phyloP scores from a whole-genome alignment of 345 rosid species.

The Atalantia buxifolia region DNA sequence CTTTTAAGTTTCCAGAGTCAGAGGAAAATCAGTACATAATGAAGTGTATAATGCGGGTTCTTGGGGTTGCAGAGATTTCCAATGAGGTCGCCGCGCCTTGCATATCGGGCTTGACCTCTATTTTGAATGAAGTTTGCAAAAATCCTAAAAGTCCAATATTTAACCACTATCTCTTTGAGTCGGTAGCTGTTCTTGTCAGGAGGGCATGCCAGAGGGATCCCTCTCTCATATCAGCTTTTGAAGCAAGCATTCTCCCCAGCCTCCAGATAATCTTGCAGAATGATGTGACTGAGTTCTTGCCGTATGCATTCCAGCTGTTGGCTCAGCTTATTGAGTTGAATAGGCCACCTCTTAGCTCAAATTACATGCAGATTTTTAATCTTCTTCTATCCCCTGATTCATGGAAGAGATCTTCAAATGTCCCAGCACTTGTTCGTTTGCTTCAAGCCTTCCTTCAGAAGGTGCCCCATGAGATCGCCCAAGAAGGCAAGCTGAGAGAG shows the following conservation, averaged over 20 bases:
- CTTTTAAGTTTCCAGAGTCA: constrained; percentile 77
- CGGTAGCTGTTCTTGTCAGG: constrained; percentile 92
- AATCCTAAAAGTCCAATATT: constrained; percentile 93
- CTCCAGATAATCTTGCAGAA: constrained; percentile 70
- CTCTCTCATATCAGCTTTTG: constrained; percentile 72
- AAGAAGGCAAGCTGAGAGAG: constrained; percentile 68
- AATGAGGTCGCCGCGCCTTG: constrained; percentile 78
- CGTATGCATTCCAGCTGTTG: constrained; percentile 94
- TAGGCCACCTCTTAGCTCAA: constrained; percentile 75
- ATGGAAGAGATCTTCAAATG: constrained; percentile 88
- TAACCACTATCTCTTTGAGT: constrained; percentile 94
- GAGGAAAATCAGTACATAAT: constrained; percentile 95
- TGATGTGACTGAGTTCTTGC: constrained; percentile 91
- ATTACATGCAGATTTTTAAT: constrained; percentile 78
- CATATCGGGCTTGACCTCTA: constrained; percentile 65
- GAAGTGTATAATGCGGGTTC: constrained; percentile 97
- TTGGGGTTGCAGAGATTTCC: constrained; percentile 79
- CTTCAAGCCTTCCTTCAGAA: constrained; percentile 98
- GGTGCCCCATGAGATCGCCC: constrained; percentile 73
- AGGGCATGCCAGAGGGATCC: constrained; percentile 80
- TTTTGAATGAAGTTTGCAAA: constrained; percentile 79
- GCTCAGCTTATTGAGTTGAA: constrained; percentile 93
- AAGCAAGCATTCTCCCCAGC: constrained; percentile 75
- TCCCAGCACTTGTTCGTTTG: constrained; percentile 97
- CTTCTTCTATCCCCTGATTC: constrained; percentile 80